Evolutionary conservation across 306 rosid species (phyloP), one percentile per base, ranked within the genome.

Genomic region (Pyrus pyrifolia): DNA sequence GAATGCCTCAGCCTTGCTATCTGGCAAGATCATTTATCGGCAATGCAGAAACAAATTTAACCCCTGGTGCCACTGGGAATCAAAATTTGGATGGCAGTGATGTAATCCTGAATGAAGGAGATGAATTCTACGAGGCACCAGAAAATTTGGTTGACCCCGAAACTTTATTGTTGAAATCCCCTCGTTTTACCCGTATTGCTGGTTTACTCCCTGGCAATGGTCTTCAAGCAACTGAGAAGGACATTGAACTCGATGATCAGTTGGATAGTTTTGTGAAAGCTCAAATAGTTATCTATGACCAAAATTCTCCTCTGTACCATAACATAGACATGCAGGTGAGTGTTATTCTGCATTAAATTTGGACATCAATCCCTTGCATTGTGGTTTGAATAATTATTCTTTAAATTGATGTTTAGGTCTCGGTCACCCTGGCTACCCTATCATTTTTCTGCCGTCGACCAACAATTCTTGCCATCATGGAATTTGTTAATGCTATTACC

Each of bases 401-500:
- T 75, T 71, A 42, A 21, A 67, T 31, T 70, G 46, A 53, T 71
- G 76, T 81, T 87, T 89, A 95, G 99, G 92, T 95, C 69, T 81
- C 81, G 3, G 87, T 92, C 77, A 92, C 97, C 70, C 78, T 95
- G 86, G 85, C 97, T 65, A 90, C 97, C 45, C 72, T 95, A 87
- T 89, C 97, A 75, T 95, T 95, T 79, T 95, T 89, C 83, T 92
- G 97, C 74, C 97, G 97, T 33, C 85, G 99, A 86, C 95, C 91
- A 67, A 95, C 93, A 72, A 86, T 92, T 83, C 75, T 92, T 58
- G 97, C 97, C 74, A 86, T 95, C 83, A 70, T 95, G 96, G 96
- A 95, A 51, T 95, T 95, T 83, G 80, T 87, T 71, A 90, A 88
- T 89, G 86, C 97, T 80, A 85, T 95, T 70, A 95, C 82, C 79